Evolutionary conservation across 2,329 filamentous ascomycete genomes (phyloP).

Genomic region (Stagonosporopsis vannaccii): DNA sequence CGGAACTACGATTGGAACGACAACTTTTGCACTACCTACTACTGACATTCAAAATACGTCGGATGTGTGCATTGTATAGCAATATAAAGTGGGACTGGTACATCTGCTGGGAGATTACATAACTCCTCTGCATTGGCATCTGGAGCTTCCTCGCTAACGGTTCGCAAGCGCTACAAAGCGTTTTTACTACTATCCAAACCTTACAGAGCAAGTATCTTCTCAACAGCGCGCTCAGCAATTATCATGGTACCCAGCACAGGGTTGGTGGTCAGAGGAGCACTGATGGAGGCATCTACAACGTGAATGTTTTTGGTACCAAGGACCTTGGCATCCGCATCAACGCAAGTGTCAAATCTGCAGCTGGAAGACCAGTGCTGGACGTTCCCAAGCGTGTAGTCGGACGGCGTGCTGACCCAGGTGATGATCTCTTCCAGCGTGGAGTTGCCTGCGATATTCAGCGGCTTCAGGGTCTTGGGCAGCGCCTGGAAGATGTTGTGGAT

Average conservation of each 20-base stretch:
- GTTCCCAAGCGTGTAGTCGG: conserved; percentile 57
- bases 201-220: conserved; percentile 54
- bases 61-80: too few relatives aligned
- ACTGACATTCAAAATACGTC: too few relatives aligned
- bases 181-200: neutral
- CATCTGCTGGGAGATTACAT: too few relatives aligned
- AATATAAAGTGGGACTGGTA: too few relatives aligned
- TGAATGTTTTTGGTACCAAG: conserved; percentile 60
- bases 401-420: conserved; percentile 59
- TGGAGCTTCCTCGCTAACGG: neutral
- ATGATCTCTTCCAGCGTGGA: conserved; percentile 58
- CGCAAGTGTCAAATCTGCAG: conserved; percentile 60
- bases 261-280: conserved; percentile 61
- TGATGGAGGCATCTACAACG: conserved; percentile 60
- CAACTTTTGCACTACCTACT: too few relatives aligned
- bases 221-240: conserved; percentile 60
- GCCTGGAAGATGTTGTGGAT: conserved; percentile 59
- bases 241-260: conserved; percentile 64
- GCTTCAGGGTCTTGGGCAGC: conserved; percentile 55
- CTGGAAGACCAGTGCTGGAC: conserved; percentile 64
- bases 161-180: neutral
- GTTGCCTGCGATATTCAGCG: conserved; percentile 58
- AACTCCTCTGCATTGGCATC: neutral
- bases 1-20: too few relatives aligned
- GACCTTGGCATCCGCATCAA: conserved; percentile 57